Conservation (phyloP, 192 early-diverging fungal species). For the Entrophospora sp. region DNA sequence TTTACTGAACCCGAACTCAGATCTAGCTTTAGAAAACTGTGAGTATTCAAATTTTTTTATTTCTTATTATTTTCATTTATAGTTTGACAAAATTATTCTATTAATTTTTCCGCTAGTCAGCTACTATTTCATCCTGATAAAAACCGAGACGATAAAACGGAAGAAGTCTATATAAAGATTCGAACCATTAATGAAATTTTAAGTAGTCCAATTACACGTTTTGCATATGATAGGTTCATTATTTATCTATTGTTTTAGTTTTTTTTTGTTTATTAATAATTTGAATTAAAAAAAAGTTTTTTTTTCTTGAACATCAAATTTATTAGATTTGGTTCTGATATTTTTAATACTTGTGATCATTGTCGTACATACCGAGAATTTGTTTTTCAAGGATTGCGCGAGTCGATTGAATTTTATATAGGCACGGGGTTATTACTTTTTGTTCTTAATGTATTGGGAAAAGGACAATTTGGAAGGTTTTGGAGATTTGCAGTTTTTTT, state of each 20-base stretch:
- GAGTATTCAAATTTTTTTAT: background rate
- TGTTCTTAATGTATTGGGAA: slow-evolving; percentile 36
- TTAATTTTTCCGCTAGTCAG: slow-evolving; percentile 12
- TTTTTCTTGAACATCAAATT: background rate
- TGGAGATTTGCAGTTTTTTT: slow-evolving; percentile 39
- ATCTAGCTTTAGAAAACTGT: slow-evolving; percentile 32
- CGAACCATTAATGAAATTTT: slow-evolving; percentile 30
- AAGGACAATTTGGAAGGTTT: slow-evolving; percentile 39
- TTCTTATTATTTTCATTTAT: background rate
- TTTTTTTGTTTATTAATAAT: background rate
- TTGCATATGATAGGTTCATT: slow-evolving; percentile 27
- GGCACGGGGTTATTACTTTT: slow-evolving; percentile 31
- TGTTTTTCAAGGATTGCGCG: slow-evolving; percentile 14
- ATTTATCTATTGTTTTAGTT: background rate
- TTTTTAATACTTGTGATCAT: slow-evolving; percentile 22
- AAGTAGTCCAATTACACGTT: slow-evolving; percentile 25
- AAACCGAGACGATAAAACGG: background rate
- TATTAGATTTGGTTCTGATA: slow-evolving; percentile 27
- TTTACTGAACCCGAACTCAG: slow-evolving; percentile 30
- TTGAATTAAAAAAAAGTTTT: background rate
- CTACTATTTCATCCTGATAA: slow-evolving; percentile 18
- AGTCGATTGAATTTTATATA: slow-evolving; percentile 29
- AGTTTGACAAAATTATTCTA: background rate
- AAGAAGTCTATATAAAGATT: slow-evolving; percentile 24
- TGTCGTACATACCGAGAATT: slow-evolving; percentile 28